Percentiles rank a stretch among this genome's conserved stretches.
phyloP scores from a whole-genome alignment of 192 early-diverging fungal genomes.

The Podila clonocystis region DNA sequence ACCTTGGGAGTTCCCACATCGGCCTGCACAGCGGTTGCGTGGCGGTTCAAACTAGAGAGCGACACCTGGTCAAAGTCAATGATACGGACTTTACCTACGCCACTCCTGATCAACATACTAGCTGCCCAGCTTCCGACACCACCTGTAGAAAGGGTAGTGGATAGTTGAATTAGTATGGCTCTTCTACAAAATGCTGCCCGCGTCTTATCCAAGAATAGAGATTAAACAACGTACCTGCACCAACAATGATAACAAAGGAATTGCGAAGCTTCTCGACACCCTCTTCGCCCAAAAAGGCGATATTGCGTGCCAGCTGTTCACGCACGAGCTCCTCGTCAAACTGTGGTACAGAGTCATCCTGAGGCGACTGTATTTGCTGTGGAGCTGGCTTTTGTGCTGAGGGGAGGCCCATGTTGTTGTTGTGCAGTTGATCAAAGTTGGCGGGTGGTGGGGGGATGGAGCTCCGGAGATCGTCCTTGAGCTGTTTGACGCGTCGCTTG shows the following conservation, averaged over 20 bases:
- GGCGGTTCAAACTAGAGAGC: constrained; percentile 92
- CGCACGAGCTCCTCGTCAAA: constrained; percentile 77
- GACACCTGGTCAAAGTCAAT: constrained; percentile 99
- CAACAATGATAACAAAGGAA: constrained; percentile 94
- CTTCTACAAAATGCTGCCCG: not conserved
- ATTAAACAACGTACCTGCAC: constrained; percentile 63
- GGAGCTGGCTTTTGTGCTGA: not conserved
- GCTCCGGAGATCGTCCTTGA: constrained; percentile 65
- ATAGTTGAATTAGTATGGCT: not conserved
- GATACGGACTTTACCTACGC: constrained; percentile 85
- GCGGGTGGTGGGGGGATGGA: constrained; percentile 50
- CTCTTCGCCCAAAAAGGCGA: constrained; percentile 89
- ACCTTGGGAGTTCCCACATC: constrained; percentile 94
- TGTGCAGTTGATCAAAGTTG: constrained; percentile 1
- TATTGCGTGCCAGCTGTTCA: constrained; percentile 89
- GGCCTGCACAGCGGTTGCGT: constrained; percentile 89
- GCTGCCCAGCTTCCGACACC: constrained; percentile 95
- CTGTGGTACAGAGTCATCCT: not conserved
- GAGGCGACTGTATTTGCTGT: not conserved
- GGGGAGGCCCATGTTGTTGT: not conserved
- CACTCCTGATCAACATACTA: constrained; percentile 90
- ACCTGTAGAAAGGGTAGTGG: constrained; percentile 36
- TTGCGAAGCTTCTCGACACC: constrained; percentile 76
- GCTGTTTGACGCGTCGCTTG: constrained; percentile 52
- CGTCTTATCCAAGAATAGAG: not conserved